These are phyloP conservation scores for Arachnomyces sp. DNA, from an alignment of 2,329 filamentous ascomycete species.

Conservation along the genomic window DNA sequence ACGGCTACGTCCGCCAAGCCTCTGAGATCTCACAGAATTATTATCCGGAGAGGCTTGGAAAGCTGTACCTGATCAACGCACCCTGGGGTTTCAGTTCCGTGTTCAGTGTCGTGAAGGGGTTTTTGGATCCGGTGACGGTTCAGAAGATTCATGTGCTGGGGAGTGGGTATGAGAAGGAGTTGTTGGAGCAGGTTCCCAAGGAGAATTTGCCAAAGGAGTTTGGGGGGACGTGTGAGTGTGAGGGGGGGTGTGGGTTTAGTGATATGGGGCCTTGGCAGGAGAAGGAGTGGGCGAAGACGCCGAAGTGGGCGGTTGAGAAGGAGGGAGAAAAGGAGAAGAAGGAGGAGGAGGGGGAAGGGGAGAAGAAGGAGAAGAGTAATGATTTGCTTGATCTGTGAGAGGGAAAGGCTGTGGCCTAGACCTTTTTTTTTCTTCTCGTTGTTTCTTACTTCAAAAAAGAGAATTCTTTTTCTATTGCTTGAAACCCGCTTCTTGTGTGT, in stretches of 20 bases:
- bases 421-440: constrained; percentile 7
- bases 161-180: constrained; percentile 69
- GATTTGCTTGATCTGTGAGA: constrained; percentile 14
- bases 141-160: constrained; percentile 92
- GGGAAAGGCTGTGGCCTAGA: constrained; percentile 24
- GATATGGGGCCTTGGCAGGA: constrained; percentile 80
- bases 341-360: constrained; percentile 10
- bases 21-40: constrained; percentile 95
- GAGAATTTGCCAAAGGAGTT: constrained; percentile 87
- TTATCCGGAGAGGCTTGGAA: constrained; percentile 94
- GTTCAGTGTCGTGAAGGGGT: constrained; percentile 82
- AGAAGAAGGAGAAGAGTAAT: constrained; percentile 20
- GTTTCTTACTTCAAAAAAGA: constrained; percentile 1
- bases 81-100: constrained; percentile 89
- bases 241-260: constrained; percentile 74
- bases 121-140: constrained; percentile 94
- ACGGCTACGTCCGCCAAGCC: constrained; percentile 77
- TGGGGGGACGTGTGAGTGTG: constrained; percentile 75
- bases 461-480: constrained; percentile 8
- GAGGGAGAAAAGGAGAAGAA: constrained; percentile 13
- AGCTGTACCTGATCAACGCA: constrained; percentile 95
- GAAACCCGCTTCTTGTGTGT: constrained; percentile 12
- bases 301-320: constrained; percentile 36
- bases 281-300: constrained; percentile 35
- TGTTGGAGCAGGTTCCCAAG: constrained; percentile 73